phyloP scores from a whole-genome alignment of 208 protist genomes.

The Trypanosoma mega region DNA sequence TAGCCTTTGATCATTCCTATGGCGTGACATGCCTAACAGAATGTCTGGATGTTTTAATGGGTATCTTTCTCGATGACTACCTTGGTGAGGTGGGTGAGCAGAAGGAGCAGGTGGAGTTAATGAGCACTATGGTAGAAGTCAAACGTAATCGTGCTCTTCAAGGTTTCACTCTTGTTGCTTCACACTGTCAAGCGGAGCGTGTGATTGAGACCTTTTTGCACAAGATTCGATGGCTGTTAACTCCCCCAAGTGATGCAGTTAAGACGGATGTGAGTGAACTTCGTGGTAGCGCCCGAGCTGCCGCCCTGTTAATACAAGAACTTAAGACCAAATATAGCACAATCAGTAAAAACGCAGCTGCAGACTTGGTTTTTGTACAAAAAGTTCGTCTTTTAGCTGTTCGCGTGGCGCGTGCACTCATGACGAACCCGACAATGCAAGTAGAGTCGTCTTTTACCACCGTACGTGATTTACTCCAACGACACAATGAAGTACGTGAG shows the following conservation, averaged over 20 bases:
- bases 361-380: conserved; percentile 80
- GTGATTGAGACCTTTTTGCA: conserved; percentile 81
- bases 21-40: conserved; percentile 66
- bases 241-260: conserved; percentile 51
- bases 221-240: conserved; percentile 84
- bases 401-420: conserved; percentile 78
- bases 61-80: conserved; percentile 91
- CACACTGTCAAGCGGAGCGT: conserved; percentile 59
- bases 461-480: conserved; percentile 55
- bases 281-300: conserved; percentile 62
- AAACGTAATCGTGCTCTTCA: conserved; percentile 85
- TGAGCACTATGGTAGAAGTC: conserved; percentile 90
- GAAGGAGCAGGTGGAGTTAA: conserved; percentile 90
- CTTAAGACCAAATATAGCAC: conserved; percentile 77
- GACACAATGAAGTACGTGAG: conserved; percentile 77
- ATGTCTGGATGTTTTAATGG: conserved; percentile 72
- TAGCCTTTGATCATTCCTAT: conserved; percentile 62
- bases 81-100: conserved; percentile 84
- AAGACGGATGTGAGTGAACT: conserved; percentile 32
- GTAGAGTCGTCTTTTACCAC: conserved; percentile 67
- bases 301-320: conserved; percentile 64
- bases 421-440: conserved; percentile 82
- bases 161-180: conserved; percentile 82
- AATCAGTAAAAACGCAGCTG: conserved; percentile 63
- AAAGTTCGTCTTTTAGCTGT: conserved; percentile 84